Conservation (phyloP, 1,139 yeast genomes). For the Yamadazyma triangularis region DNA sequence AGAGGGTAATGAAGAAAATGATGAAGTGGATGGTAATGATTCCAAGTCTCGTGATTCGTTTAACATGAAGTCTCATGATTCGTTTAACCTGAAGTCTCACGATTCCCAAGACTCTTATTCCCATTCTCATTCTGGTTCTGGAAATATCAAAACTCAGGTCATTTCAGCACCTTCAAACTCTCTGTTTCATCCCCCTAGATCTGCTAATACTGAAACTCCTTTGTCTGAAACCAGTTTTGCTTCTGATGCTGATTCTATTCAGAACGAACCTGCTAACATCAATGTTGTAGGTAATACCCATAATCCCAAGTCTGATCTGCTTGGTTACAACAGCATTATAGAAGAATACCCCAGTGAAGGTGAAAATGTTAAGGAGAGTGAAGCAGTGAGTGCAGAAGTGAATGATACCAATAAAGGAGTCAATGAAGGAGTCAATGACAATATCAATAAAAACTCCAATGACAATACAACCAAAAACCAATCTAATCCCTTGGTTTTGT, state of each 20-base stretch:
- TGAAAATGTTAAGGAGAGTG: not conserved
- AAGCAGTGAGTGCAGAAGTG: not conserved
- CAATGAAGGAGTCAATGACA: not conserved
- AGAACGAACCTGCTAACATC: slow-evolving; percentile 27
- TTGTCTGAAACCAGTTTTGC: slow-evolving; percentile 29
- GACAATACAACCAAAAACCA: too few species aligned
- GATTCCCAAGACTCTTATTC: too few species aligned
- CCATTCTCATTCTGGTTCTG: too few species aligned
- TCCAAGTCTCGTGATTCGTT: too few species aligned
- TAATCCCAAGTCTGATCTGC: slow-evolving; percentile 2
- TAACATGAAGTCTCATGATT: too few species aligned
- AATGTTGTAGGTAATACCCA: slow-evolving; percentile 13
- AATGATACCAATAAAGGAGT: not conserved
- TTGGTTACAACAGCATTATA: slow-evolving; percentile 4
- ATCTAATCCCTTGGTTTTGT: slow-evolving; percentile 9
- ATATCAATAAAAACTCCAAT: too few species aligned
- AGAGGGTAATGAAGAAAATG: slow-evolving; percentile 1
- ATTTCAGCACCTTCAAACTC: slow-evolving; percentile 1
- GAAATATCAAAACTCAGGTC: not conserved
- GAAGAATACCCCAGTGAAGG: slow-evolving; percentile 3
- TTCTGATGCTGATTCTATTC: slow-evolving; percentile 38
- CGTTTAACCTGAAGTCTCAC: too few species aligned
- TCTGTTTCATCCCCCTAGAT: slow-evolving; percentile 28
- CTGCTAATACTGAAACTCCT: slow-evolving; percentile 23
- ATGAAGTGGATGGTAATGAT: not conserved